A percentile compares a stretch with the other conserved stretches of the same genome.
phyloP scores from a whole-genome alignment of 176 grass and related monocot species.

The Puya raimondii region DNA sequence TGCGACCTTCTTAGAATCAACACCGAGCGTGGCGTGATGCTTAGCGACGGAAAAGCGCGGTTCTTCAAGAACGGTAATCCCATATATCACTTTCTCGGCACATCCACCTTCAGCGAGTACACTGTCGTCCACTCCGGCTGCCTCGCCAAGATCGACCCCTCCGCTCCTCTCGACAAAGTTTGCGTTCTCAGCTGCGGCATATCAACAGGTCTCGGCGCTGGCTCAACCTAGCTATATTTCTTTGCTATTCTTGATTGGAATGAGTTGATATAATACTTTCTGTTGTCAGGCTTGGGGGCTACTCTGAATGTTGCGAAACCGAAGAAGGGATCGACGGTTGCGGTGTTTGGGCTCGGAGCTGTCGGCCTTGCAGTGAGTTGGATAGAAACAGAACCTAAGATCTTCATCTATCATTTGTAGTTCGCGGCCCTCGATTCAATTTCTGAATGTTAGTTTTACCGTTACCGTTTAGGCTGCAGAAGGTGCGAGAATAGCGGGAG shows the following conservation, averaged over 20 bases:
- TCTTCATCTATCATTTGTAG: not conserved
- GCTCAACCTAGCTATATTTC: too few species aligned
- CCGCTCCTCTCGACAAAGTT: conserved; percentile 8
- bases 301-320: conserved; percentile 15
- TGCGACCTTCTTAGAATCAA: conserved; percentile 15
- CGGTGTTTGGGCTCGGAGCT: conserved; percentile 9
- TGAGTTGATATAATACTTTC: too few species aligned
- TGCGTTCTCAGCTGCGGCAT: conserved; percentile 16
- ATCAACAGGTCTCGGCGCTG: not conserved
- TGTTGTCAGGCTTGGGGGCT: conserved; percentile 4
- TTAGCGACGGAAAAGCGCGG: conserved; percentile 1
- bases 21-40: conserved; percentile 4
- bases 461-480: conserved; percentile 30
- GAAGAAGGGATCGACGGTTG: conserved; percentile 8
- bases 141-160: conserved; percentile 4
- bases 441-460: too few species aligned
- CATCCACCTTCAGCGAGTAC: conserved; percentile 23
- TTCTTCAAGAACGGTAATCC: conserved; percentile 7
- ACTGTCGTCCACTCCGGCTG: conserved; percentile 3
- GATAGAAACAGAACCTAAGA: not conserved
- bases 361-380: conserved; percentile 12
- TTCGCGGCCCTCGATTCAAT: not conserved
- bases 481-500: conserved; percentile 50
- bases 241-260: too few species aligned
- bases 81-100: conserved; percentile 14